These are phyloP conservation scores for Taphrina pruni DNA, from an alignment of 1,139 yeast species.

Conservation along the genomic window DNA sequence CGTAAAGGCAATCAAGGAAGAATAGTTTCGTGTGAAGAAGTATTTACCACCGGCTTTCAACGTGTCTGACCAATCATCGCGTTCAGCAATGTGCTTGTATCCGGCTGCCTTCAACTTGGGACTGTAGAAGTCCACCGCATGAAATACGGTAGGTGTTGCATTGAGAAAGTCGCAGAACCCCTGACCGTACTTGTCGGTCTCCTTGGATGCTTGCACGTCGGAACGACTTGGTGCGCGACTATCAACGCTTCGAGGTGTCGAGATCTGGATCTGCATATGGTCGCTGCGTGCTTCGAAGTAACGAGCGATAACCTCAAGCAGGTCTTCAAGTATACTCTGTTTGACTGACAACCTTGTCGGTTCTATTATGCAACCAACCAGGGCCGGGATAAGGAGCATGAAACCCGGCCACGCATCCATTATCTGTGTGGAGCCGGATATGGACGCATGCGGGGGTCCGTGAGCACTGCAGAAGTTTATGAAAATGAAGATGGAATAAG, in stretches of 20 bases:
- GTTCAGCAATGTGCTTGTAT: constrained; percentile 72
- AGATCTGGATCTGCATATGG: not conserved
- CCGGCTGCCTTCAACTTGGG: constrained; percentile 56
- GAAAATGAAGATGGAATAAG: not conserved
- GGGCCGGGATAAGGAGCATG: no score
- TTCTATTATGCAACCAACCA: no score
- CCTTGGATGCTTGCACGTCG: not conserved
- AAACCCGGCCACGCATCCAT: not conserved
- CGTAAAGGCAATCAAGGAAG: constrained; percentile 81
- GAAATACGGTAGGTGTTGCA: constrained; percentile 89
- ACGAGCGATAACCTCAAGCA: no score
- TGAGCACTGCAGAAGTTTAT: not conserved
- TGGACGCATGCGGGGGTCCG: not conserved
- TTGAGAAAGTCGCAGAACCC: constrained; percentile 77
- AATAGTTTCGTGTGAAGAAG: constrained; percentile 76
- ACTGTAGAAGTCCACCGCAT: constrained; percentile 70
- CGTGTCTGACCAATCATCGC: constrained; percentile 66
- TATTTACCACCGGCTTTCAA: constrained; percentile 66
- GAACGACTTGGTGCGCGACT: not conserved
- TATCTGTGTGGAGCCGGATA: not conserved
- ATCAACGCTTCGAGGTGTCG: not conserved
- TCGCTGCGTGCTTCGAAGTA: not conserved
- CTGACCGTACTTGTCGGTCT: constrained; percentile 18
- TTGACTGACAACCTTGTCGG: no score
- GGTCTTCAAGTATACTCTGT: no score